These are phyloP conservation scores for Acer campestre DNA, from an alignment of 345 rosid species.

Conservation along the genomic window DNA sequence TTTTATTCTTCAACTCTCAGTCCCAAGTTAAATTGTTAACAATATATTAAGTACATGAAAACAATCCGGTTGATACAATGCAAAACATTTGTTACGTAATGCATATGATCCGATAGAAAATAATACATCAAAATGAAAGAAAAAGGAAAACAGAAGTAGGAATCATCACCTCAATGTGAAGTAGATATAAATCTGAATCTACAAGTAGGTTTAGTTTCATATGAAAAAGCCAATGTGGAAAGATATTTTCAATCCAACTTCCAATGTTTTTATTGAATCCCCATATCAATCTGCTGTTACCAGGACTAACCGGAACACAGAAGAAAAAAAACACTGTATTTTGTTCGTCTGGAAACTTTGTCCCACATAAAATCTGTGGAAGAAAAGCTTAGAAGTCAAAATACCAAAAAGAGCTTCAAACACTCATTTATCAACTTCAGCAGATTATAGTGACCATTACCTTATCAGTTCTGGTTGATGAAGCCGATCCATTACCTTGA, in stretches of 20 bases:
- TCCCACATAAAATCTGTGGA: conserved; percentile 8
- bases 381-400: conserved; percentile 6
- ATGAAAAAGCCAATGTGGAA: conserved; percentile 83
- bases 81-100: background rate
- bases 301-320: conserved; percentile 83
- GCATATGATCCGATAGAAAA: background rate
- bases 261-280: conserved; percentile 63
- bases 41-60: background rate
- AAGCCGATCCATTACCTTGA: conserved; percentile 43
- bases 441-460: conserved; percentile 17
- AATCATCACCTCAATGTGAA: conserved; percentile 68
- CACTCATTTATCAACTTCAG: background rate
- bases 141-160: background rate
- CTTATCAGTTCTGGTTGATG: conserved; percentile 38
- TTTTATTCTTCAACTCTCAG: too few species aligned
- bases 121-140: background rate
- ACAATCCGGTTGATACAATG: too few species aligned
- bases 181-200: conserved; percentile 82
- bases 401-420: background rate
- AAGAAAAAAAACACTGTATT: conserved; percentile 59
- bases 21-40: background rate
- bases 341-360: conserved; percentile 29
- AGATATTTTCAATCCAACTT: conserved; percentile 57
- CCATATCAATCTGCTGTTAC: conserved; percentile 85
- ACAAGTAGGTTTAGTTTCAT: conserved; percentile 65